phyloP scores from a whole-genome alignment of 306 rosid species.

The Rosa persica region DNA sequence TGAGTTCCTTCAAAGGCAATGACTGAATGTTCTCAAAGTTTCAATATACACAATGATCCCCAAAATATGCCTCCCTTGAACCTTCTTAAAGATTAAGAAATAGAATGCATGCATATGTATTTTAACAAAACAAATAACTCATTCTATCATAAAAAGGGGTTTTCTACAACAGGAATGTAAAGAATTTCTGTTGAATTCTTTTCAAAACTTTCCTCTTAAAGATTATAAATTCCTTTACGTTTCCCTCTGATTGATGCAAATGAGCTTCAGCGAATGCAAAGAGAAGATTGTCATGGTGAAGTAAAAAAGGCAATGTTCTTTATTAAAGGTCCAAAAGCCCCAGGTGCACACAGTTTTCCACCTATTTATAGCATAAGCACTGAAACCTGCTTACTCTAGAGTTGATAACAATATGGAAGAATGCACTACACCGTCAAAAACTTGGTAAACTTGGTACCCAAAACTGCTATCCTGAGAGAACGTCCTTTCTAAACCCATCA shows the following conservation, averaged over 20 bases:
- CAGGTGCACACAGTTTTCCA: neutral
- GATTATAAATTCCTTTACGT: neutral
- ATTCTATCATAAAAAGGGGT: neutral
- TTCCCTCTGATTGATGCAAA: neutral
- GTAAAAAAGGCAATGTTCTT: neutral
- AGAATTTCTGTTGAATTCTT: neutral
- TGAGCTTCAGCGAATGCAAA: neutral
- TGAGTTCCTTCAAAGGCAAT: neutral
- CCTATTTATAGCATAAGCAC: neutral
- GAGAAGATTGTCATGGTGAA: neutral
- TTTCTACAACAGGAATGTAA: neutral
- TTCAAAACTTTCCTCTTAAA: neutral
- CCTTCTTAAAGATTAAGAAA: neutral
- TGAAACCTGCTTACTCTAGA: neutral
- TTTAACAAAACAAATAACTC: neutral
- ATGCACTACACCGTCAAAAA: neutral
- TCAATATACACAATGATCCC: neutral
- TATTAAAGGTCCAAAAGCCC: neutral
- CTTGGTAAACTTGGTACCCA: neutral
- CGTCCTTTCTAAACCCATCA: neutral
- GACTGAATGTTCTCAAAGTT: neutral
- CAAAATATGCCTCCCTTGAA: neutral
- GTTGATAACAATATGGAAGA: neutral
- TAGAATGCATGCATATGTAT: neutral
- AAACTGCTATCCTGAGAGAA: neutral